These are phyloP conservation scores for Dryas drummondii DNA, from an alignment of 306 rosid genomes.

Conservation along the genomic window DNA sequence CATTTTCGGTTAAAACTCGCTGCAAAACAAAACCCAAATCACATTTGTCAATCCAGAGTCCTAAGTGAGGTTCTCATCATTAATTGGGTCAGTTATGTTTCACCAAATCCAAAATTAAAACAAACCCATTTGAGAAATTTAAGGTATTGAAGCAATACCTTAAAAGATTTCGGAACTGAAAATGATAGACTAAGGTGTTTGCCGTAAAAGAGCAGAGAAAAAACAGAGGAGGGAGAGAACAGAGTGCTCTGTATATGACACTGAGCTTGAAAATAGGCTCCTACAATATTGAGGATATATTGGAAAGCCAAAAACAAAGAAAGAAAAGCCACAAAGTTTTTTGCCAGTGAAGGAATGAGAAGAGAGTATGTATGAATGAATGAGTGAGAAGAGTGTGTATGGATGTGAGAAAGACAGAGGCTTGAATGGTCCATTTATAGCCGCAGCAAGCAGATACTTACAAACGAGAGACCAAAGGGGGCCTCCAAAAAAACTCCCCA, in stretches of 20 bases:
- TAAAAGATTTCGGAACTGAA: neutral
- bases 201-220: neutral
- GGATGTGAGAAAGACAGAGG: slow-evolving; percentile 38
- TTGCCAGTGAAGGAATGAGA: neutral
- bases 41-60: slow-evolving; percentile 13
- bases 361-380: neutral
- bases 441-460: slow-evolving; percentile 27
- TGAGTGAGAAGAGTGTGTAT: slow-evolving; percentile 20
- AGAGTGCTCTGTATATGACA: slow-evolving; percentile 18
- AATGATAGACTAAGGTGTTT: neutral
- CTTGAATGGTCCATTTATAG: slow-evolving; percentile 58
- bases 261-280: neutral
- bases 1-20: slow-evolving; percentile 42
- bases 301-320: slow-evolving; percentile 4
- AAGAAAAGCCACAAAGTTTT: slow-evolving; percentile 6
- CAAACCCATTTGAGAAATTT: slow-evolving; percentile 4
- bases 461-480: slow-evolving; percentile 18
- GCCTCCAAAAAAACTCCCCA: slow-evolving; percentile 20
- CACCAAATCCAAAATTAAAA: neutral
- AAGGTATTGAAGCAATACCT: slow-evolving; percentile 19
- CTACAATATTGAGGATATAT: neutral
- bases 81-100: neutral
- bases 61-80: neutral
- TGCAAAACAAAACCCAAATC: slow-evolving; percentile 22
- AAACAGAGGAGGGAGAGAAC: slow-evolving; percentile 14